These are phyloP conservation scores for Neobulgaria alba DNA, from an alignment of 2,329 filamentous ascomycete genomes.

Conservation along the genomic window DNA sequence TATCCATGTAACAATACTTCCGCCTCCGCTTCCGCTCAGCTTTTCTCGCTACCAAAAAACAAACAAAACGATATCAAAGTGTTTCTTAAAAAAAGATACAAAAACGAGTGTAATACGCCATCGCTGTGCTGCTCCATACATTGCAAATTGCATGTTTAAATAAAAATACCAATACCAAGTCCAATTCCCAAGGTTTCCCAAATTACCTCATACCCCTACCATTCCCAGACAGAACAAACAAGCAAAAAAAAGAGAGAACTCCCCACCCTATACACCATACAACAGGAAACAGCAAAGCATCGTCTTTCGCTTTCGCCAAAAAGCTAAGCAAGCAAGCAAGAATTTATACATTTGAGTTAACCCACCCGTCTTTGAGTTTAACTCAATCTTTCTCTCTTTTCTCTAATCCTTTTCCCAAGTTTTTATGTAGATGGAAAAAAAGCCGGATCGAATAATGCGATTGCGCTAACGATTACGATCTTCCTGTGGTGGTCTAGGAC, in stretches of 20 bases:
- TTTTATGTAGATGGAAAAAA: conserved; percentile 2
- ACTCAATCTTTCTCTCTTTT: neutral
- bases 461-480: conserved; percentile 22
- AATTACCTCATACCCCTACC: conserved; percentile 9
- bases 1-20: too few species aligned
- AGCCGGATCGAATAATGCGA: conserved; percentile 5
- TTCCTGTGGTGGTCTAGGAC: conserved; percentile 16
- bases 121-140: too few species aligned
- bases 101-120: conserved; percentile 23
- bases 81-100: conserved; percentile 8
- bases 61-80: too few species aligned
- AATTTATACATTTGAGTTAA: neutral
- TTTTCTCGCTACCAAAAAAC: too few species aligned
- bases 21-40: too few species aligned
- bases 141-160: too few species aligned
- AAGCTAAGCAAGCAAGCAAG: neutral
- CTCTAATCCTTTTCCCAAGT: neutral
- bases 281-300: conserved; percentile 7
- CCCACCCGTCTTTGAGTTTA: conserved; percentile 1
- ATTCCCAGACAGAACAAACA: too few species aligned
- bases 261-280: conserved; percentile 17
- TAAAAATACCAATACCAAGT: too few species aligned
- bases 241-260: too few species aligned
- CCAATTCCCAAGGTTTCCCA: conserved; percentile 7
- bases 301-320: too few species aligned